Evolutionary conservation across 2,329 filamentous ascomycete species (phyloP).

Genomic region (Ilyonectria mors-panacis): DNA sequence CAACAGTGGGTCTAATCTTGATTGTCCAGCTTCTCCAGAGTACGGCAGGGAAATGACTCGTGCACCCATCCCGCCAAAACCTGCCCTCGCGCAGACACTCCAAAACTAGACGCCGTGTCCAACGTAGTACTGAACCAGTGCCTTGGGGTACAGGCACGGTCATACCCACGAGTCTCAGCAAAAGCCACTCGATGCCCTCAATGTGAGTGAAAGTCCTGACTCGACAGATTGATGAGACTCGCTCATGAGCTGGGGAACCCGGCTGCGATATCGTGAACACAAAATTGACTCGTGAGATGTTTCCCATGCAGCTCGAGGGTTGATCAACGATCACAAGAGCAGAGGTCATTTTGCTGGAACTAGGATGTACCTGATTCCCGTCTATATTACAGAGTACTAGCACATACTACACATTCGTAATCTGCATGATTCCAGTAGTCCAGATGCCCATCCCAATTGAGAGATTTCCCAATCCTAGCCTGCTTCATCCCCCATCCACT

Average conservation of each 20-base stretch:
- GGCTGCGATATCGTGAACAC: not conserved
- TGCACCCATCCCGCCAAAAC: no score
- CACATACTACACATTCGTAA: not conserved
- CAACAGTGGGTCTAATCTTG: no score
- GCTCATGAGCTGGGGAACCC: not conserved
- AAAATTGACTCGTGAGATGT: not conserved
- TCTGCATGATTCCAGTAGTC: not conserved
- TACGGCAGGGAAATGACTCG: no score
- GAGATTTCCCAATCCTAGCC: not conserved
- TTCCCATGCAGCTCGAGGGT: not conserved
- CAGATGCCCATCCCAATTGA: not conserved
- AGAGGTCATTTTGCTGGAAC: not conserved
- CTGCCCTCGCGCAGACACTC: no score
- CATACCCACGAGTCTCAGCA: no score
- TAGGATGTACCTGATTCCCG: not conserved
- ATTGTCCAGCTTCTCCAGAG: no score
- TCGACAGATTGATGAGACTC: no score
- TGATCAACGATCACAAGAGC: not conserved
- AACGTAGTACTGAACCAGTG: no score
- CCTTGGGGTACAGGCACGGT: no score
- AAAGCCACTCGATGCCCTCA: no score
- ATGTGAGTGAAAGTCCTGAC: no score
- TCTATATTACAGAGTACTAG: not conserved
- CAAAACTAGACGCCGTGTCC: no score
- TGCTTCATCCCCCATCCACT: not conserved